A percentile compares a stretch with the other conserved stretches of the same genome.
Evolutionary conservation across 1,139 yeast species (phyloP).

Genomic region (Yamadazyma friedrichii): DNA sequence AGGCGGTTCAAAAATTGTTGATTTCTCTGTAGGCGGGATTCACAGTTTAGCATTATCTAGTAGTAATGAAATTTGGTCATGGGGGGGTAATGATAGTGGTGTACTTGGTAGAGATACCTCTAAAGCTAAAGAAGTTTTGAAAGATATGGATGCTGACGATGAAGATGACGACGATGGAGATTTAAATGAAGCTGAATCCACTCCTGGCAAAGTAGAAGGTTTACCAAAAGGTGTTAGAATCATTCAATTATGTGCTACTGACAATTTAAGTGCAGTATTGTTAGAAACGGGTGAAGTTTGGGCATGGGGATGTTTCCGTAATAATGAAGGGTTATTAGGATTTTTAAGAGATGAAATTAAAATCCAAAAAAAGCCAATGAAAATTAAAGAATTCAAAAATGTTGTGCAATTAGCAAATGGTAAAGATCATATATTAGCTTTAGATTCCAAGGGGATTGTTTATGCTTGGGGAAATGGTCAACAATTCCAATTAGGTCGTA

Average conservation of each 20-base stretch:
- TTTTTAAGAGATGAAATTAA: slow-evolving; percentile 61
- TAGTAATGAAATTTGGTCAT: slow-evolving; percentile 79
- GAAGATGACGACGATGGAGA: slow-evolving; percentile 79
- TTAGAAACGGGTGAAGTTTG: slow-evolving; percentile 83
- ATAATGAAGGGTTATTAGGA: slow-evolving; percentile 88
- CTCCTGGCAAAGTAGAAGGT: slow-evolving; percentile 75
- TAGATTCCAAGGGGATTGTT: slow-evolving; percentile 82
- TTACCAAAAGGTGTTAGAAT: slow-evolving; percentile 56
- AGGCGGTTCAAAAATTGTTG: slow-evolving; percentile 49
- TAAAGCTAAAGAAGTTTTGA: slow-evolving; percentile 57
- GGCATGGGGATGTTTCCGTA: slow-evolving; percentile 97
- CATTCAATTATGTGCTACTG: slow-evolving; percentile 89
- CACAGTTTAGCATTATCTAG: slow-evolving; percentile 83
- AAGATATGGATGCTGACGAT: slow-evolving; percentile 65
- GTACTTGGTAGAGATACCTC: slow-evolving; percentile 89
- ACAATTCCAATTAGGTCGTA: slow-evolving; percentile 86
- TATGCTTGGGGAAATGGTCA: slow-evolving; percentile 98
- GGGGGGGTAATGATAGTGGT: slow-evolving; percentile 96
- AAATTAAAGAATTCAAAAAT: slow-evolving; percentile 59
- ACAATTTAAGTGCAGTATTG: slow-evolving; percentile 80
- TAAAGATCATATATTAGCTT: slow-evolving; percentile 84
- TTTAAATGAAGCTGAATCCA: slow-evolving; percentile 82
- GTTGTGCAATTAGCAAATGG: slow-evolving; percentile 90
- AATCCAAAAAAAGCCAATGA: slow-evolving; percentile 66
- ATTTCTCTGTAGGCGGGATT: slow-evolving; percentile 94